These are phyloP conservation scores for Xylariaceae sp. DNA, from an alignment of 2,329 filamentous ascomycete genomes.

Conservation along the genomic window DNA sequence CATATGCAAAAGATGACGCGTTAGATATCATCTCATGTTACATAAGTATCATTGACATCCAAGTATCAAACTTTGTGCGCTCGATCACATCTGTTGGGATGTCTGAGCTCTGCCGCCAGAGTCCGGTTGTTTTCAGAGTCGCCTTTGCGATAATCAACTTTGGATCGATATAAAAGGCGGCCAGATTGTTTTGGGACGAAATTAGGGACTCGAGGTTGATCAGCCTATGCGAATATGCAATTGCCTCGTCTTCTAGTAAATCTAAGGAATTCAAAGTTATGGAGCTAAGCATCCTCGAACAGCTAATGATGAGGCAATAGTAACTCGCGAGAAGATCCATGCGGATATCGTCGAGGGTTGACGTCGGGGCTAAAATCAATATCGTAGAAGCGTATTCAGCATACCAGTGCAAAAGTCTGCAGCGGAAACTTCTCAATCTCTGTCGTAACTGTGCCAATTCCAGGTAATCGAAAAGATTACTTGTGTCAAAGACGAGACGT, in stretches of 20 bases:
- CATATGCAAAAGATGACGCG: too few species aligned
- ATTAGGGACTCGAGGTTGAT: neutral
- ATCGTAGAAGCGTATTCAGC: neutral
- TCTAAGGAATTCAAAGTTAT: neutral
- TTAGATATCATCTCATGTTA: too few species aligned
- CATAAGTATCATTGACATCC: too few species aligned
- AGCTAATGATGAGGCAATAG: slow-evolving; percentile 1
- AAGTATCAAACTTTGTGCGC: neutral
- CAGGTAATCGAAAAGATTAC: neutral
- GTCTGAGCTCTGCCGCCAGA: neutral
- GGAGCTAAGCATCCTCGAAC: slow-evolving; percentile 1
- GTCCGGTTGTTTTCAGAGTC: neutral
- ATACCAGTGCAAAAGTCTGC: neutral
- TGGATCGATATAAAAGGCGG: neutral
- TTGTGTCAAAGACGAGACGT: neutral
- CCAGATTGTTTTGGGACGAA: neutral
- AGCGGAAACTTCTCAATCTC: neutral
- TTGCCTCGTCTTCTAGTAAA: neutral
- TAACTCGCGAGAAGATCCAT: slow-evolving; percentile 3
- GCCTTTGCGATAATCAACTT: neutral
- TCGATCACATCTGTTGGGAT: neutral
- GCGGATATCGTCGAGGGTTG: slow-evolving; percentile 1
- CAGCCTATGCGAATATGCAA: neutral
- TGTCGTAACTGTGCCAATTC: neutral
- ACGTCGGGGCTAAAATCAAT: neutral